These are phyloP conservation scores for Rubus idaeus DNA, from an alignment of 306 rosid species.

Conservation along the genomic window DNA sequence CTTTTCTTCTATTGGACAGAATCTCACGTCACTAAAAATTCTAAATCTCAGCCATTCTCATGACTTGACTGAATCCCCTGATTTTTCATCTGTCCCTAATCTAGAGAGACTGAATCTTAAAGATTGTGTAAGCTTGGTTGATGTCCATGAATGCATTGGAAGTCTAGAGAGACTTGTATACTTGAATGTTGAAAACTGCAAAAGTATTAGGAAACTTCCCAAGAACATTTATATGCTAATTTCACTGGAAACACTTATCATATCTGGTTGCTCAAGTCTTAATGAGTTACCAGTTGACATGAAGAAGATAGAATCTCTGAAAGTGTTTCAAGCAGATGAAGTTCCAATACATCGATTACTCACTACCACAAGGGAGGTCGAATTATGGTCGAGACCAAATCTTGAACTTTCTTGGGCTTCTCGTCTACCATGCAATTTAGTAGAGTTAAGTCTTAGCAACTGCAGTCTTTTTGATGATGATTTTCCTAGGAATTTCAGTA, in stretches of 20 bases:
- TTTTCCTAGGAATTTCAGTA: background rate
- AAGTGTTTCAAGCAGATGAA: background rate
- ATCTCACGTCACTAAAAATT: background rate
- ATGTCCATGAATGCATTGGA: constrained; percentile 7
- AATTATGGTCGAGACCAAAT: background rate
- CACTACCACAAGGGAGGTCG: background rate
- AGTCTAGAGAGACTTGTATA: background rate
- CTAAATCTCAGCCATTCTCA: constrained; percentile 20
- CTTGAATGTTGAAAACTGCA: constrained; percentile 6
- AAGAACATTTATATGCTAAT: background rate
- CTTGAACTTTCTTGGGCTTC: background rate
- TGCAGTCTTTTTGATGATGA: background rate
- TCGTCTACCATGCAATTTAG: background rate
- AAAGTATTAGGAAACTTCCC: constrained; percentile 3
- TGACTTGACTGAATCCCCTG: background rate
- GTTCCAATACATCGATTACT: background rate
- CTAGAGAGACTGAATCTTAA: constrained; percentile 10
- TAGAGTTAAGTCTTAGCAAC: background rate
- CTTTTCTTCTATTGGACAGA: background rate
- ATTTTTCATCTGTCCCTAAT: constrained; percentile 4
- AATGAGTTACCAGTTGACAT: background rate
- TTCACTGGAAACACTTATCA: background rate
- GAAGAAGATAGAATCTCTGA: constrained; percentile 11
- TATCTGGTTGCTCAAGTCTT: constrained; percentile 9
- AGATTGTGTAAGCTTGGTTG: background rate